Evolutionary conservation across 768 basidiomycete species (phyloP).

Genomic region (Phylloporus sp.): DNA sequence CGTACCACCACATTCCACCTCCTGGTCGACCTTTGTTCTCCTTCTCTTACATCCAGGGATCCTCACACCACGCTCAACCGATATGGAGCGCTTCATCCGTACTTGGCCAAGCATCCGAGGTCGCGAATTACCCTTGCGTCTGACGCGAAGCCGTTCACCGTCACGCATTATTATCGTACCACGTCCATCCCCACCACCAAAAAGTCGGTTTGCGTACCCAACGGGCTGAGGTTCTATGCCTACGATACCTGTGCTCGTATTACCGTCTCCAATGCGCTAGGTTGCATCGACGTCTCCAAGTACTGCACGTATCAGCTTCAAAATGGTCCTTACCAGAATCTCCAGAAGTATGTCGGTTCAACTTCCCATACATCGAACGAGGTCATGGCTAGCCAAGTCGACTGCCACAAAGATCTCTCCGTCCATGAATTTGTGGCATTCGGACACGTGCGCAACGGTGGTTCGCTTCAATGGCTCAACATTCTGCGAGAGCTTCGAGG

Average conservation of each 20-base stretch:
- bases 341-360: slow-evolving; percentile 35
- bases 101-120: slow-evolving; percentile 2
- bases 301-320: slow-evolving; percentile 33
- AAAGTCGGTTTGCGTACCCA: slow-evolving; percentile 23
- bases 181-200: slow-evolving; percentile 15
- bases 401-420: slow-evolving; percentile 37
- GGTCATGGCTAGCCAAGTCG: slow-evolving; percentile 39
- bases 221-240: slow-evolving; percentile 27
- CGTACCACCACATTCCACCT: slow-evolving; percentile 21
- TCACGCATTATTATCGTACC: slow-evolving; percentile 33
- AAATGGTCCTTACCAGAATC: slow-evolving; percentile 27
- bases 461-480: slow-evolving; percentile 48
- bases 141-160: slow-evolving; percentile 29
- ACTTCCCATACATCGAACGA: slow-evolving; percentile 40
- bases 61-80: neutral
- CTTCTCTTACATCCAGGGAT: neutral
- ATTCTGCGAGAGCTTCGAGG: slow-evolving; percentile 40
- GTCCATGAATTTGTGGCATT: slow-evolving; percentile 45
- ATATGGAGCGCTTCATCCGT: neutral
- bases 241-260: slow-evolving; percentile 20
- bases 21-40: slow-evolving; percentile 33
- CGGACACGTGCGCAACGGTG: slow-evolving; percentile 43
- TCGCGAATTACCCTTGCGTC: slow-evolving; percentile 37
- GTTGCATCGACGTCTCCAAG: slow-evolving; percentile 4
- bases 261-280: slow-evolving; percentile 16